These are phyloP conservation scores for Ustilago lituana DNA, from an alignment of 1,284 basidiomycete genomes.

Conservation along the genomic window DNA sequence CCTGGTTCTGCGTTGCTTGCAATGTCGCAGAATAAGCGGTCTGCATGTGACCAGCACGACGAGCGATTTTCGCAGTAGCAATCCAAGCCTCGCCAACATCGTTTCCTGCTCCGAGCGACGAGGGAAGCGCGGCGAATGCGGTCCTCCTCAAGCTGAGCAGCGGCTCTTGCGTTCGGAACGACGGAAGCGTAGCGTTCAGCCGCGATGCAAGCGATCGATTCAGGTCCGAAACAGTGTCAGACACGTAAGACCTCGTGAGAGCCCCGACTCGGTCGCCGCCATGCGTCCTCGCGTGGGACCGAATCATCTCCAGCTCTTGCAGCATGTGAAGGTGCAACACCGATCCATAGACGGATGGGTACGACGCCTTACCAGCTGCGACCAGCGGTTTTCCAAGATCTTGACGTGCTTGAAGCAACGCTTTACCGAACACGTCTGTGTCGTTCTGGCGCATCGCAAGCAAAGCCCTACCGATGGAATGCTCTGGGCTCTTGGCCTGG, in stretches of 20 bases:
- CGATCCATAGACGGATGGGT: slow-evolving; percentile 86
- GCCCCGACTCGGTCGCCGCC: slow-evolving; percentile 17
- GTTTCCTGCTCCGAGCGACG: slow-evolving; percentile 58
- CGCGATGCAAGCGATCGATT: slow-evolving; percentile 72
- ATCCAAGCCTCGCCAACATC: slow-evolving; percentile 76
- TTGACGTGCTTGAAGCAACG: slow-evolving; percentile 77
- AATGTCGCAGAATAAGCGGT: slow-evolving; percentile 96
- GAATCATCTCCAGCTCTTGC: slow-evolving; percentile 83
- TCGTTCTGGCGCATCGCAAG: slow-evolving; percentile 77
- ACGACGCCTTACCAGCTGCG: slow-evolving; percentile 78
- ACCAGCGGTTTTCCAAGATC: slow-evolving; percentile 83
- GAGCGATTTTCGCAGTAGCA: slow-evolving; percentile 89
- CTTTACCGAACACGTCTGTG: slow-evolving; percentile 33
- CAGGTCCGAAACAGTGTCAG: slow-evolving; percentile 42
- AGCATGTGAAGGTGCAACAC: slow-evolving; percentile 86
- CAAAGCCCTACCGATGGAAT: slow-evolving; percentile 83
- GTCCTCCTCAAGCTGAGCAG: slow-evolving; percentile 89
- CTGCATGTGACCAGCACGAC: slow-evolving; percentile 93
- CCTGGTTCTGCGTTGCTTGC: slow-evolving; percentile 82
- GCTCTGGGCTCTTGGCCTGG: slow-evolving; percentile 73
- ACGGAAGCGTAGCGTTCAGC: slow-evolving; percentile 82
- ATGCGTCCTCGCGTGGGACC: slow-evolving; percentile 23
- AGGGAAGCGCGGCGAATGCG: slow-evolving; percentile 73
- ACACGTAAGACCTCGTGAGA: slow-evolving; percentile 68
- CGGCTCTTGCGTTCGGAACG: slow-evolving; percentile 90